Evolutionary conservation across 129 eudicot genomes (phyloP).

Genomic region (Flaveria trinervia): DNA sequence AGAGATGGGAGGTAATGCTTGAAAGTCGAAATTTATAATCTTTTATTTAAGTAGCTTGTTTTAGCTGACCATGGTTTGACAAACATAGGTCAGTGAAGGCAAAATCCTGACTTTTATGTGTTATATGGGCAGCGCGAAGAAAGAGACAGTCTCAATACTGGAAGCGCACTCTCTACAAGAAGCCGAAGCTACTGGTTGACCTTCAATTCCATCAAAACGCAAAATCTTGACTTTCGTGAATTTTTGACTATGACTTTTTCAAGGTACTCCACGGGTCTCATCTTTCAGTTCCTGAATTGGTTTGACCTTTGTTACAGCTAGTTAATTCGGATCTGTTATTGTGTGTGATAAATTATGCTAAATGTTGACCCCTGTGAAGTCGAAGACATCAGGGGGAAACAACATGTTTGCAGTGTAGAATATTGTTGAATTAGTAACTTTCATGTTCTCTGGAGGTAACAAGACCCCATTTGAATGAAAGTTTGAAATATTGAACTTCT

Average conservation of each 20-base stretch:
- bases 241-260: slow-evolving; percentile 17
- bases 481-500: not conserved
- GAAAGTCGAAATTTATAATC: slow-evolving; percentile 2
- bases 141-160: slow-evolving; percentile 64
- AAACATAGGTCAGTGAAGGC: not conserved
- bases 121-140: slow-evolving; percentile 64
- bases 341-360: not conserved
- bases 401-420: not conserved
- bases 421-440: slow-evolving; percentile 15
- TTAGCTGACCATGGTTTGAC: not conserved
- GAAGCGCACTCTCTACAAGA: slow-evolving; percentile 56
- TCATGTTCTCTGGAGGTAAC: not conserved
- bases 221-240: slow-evolving; percentile 4
- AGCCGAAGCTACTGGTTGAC: slow-evolving; percentile 32
- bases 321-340: not conserved
- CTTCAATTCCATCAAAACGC: not conserved
- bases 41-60: not conserved
- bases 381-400: slow-evolving; percentile 19
- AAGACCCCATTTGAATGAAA: too few relatives aligned
- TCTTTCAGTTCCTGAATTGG: not conserved
- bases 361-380: slow-evolving; percentile 5
- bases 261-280: not conserved
- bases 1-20: slow-evolving; percentile 85
- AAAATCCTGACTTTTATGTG: not conserved
- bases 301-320: not conserved